Percentiles rank a stretch among this genome's conserved stretches.
These are phyloP conservation scores for Crucihimalaya himalaica DNA, from an alignment of 345 rosid genomes.

Conservation along the genomic window DNA sequence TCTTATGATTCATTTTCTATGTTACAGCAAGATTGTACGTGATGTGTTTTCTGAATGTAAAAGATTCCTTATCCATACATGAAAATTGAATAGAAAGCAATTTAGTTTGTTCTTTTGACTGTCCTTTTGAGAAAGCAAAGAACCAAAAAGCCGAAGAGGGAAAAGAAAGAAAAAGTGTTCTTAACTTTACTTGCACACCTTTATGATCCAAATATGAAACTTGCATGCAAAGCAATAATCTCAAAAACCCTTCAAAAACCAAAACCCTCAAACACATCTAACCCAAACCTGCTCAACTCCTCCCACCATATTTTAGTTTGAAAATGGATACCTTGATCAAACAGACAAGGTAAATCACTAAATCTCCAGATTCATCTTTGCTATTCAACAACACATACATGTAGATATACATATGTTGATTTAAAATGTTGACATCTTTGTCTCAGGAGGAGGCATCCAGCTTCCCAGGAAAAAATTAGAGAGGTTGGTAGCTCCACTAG, in stretches of 20 bases:
- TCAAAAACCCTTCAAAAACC: slow-evolving; percentile 36
- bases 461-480: not conserved
- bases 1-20: not conserved
- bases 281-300: slow-evolving; percentile 25
- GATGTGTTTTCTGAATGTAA: slow-evolving; percentile 24
- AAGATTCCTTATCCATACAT: slow-evolving; percentile 29
- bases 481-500: slow-evolving; percentile 19
- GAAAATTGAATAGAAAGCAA: slow-evolving; percentile 18
- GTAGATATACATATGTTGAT: not conserved
- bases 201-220: slow-evolving; percentile 39
- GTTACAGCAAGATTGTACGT: slow-evolving; percentile 4
- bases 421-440: not conserved
- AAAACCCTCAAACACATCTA: slow-evolving; percentile 33
- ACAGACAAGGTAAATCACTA: slow-evolving; percentile 35
- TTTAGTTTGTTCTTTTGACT: slow-evolving; percentile 29
- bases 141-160: slow-evolving; percentile 27
- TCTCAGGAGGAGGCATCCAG: slow-evolving; percentile 35
- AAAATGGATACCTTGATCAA: slow-evolving; percentile 43
- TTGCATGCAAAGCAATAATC: slow-evolving; percentile 41
- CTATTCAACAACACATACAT: not conserved
- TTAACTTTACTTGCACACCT: slow-evolving; percentile 36
- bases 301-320: slow-evolving; percentile 15
- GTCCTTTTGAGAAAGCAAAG: slow-evolving; percentile 42
- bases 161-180: slow-evolving; percentile 31
- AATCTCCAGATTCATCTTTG: not conserved